These are phyloP conservation scores for Claviceps quebecensis DNA, from an alignment of 2,329 filamentous ascomycete genomes.

Conservation along the genomic window DNA sequence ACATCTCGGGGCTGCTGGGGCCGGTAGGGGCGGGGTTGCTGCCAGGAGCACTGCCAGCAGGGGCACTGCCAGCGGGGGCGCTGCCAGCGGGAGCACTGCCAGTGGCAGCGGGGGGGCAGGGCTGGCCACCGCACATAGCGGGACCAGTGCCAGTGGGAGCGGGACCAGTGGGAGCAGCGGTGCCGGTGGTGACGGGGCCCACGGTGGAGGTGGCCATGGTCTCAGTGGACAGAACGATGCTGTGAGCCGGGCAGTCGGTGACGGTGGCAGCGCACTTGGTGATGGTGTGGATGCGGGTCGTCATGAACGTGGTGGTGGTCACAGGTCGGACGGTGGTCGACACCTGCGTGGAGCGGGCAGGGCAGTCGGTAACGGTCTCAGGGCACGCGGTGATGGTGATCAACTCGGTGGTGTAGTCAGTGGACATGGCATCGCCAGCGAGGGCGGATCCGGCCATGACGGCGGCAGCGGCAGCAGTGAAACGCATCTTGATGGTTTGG, in stretches of 20 bases:
- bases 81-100: conserved; percentile 2
- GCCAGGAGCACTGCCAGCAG: not conserved
- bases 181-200: conserved; percentile 4
- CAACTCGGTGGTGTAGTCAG: conserved; percentile 43
- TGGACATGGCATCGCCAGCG: conserved; percentile 17
- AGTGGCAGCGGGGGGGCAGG: not conserved
- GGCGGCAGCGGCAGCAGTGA: conserved; percentile 29
- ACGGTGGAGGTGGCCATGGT: conserved; percentile 16
- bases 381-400: conserved; percentile 49
- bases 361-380: conserved; percentile 48
- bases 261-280: conserved; percentile 46
- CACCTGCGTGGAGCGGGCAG: conserved; percentile 25
- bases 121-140: too few species aligned
- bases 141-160: not conserved
- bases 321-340: conserved; percentile 25
- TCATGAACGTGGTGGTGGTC: conserved; percentile 41
- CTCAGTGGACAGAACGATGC: conserved; percentile 23
- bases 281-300: conserved; percentile 45
- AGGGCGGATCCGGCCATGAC: conserved; percentile 27
- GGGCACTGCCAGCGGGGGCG: conserved; percentile 1
- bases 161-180: conserved; percentile 6
- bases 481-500: conserved; percentile 45
- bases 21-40: conserved; percentile 9
- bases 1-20: not conserved
- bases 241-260: conserved; percentile 43